Conservation (phyloP, 768 basidiomycete genomes). For the Suillus brevipes region DNA sequence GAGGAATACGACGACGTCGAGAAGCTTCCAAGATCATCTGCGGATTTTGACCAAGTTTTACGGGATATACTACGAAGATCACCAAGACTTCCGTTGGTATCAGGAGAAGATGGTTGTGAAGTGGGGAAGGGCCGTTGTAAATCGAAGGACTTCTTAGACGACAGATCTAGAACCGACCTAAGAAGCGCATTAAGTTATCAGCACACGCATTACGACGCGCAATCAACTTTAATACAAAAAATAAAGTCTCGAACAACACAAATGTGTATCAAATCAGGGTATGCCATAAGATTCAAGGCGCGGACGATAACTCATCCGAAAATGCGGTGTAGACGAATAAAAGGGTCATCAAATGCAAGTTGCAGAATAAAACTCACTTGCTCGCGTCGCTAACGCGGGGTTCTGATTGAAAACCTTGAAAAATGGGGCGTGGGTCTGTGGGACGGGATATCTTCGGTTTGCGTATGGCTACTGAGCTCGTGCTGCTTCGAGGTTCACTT, state of each 20-base stretch:
- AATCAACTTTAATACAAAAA: background rate
- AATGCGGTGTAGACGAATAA: background rate
- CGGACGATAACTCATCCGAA: background rate
- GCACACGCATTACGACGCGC: conserved; percentile 5
- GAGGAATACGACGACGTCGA: conserved; percentile 35
- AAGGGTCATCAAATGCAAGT: background rate
- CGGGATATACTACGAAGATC: conserved; percentile 71
- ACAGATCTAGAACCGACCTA: conserved; percentile 70
- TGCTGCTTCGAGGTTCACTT: conserved; percentile 51
- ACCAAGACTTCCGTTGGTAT: conserved; percentile 45
- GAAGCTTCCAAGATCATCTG: conserved; percentile 71
- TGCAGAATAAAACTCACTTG: conserved; percentile 44
- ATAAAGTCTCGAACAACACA: conserved; percentile 2
- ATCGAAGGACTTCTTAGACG: conserved; percentile 49
- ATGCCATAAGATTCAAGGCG: background rate
- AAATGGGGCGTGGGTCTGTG: conserved; percentile 77
- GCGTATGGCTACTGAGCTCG: conserved; percentile 40
- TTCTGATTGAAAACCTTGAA: conserved; percentile 45
- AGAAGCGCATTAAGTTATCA: conserved; percentile 22
- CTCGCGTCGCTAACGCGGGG: conserved; percentile 48
- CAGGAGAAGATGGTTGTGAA: conserved; percentile 31
- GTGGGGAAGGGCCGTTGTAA: conserved; percentile 33
- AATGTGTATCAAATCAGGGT: conserved; percentile 8
- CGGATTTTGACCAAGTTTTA: conserved; percentile 78
- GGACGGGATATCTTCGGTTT: conserved; percentile 85